phyloP scores from a whole-genome alignment of 1,139 yeast species.

The Magnusiomyces sp. region DNA sequence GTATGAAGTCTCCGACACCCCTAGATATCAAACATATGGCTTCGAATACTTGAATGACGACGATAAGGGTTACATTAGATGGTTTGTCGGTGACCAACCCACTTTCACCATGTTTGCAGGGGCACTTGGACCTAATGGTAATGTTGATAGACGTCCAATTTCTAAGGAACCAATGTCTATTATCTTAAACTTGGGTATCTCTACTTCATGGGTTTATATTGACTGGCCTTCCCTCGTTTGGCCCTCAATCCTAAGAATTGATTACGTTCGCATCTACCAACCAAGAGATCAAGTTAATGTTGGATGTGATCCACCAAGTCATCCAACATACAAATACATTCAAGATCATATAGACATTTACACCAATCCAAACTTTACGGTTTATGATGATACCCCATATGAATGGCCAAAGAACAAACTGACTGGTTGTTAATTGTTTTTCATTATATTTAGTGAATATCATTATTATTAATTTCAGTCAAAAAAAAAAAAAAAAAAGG shows the following conservation, averaged over 20 bases:
- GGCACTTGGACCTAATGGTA: constrained; percentile 75
- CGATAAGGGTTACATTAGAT: constrained; percentile 60
- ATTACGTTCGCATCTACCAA: constrained; percentile 74
- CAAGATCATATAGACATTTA: constrained; percentile 56
- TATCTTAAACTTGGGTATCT: constrained; percentile 68
- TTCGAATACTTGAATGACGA: constrained; percentile 68
- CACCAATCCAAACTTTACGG: constrained; percentile 51
- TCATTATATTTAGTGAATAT: too few relatives aligned
- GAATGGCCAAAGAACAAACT: constrained; percentile 47
- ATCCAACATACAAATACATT: constrained; percentile 71
- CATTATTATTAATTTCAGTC: too few relatives aligned
- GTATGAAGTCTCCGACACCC: constrained; percentile 48
- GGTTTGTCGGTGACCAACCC: constrained; percentile 71
- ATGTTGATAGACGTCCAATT: constrained; percentile 63
- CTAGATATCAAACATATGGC: constrained; percentile 59
- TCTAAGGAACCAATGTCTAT: constrained; percentile 84
- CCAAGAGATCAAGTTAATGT: constrained; percentile 44
- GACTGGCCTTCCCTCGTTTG: constrained; percentile 64
- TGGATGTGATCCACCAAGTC: constrained; percentile 69
- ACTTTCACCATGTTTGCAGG: constrained; percentile 53
- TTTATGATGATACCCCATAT: constrained; percentile 63
- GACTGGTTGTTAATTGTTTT: constrained; percentile 43
- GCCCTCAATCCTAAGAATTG: constrained; percentile 62
- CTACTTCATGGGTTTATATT: constrained; percentile 75
- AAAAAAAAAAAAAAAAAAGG: background rate